Conservation (phyloP, 202 grass and related monocot species). For the Elaeis oleifera region DNA sequence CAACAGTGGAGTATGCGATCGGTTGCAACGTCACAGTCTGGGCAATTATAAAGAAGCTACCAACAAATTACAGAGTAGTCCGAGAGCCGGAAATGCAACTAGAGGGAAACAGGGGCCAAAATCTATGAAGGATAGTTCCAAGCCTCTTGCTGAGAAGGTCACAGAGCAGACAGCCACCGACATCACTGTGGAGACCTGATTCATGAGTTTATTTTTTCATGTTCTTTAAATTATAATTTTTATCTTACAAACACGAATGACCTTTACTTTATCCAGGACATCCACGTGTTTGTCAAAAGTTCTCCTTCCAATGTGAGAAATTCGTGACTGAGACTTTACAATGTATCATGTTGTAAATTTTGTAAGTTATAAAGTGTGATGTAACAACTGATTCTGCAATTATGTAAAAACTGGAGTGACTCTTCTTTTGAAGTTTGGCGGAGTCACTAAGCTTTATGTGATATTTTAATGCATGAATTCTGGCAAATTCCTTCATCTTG, state of each 20-base stretch:
- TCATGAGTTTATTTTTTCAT: slow-evolving; percentile 23
- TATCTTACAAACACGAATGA: slow-evolving; percentile 42
- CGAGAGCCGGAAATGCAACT: slow-evolving; percentile 9
- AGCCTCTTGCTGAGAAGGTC: slow-evolving; percentile 21
- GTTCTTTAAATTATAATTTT: slow-evolving; percentile 51
- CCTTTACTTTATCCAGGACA: slow-evolving; percentile 26
- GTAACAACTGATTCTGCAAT: slow-evolving; percentile 30
- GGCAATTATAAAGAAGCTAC: slow-evolving; percentile 38
- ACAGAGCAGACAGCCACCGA: slow-evolving; percentile 23
- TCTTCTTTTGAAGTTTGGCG: slow-evolving; percentile 19
- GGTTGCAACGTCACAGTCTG: slow-evolving; percentile 64
- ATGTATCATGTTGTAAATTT: slow-evolving; percentile 36
- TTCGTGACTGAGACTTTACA: slow-evolving; percentile 20
- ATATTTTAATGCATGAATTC: no score
- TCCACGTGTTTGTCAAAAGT: slow-evolving; percentile 31
- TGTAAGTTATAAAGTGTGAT: slow-evolving; percentile 27
- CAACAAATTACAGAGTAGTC: slow-evolving; percentile 21
- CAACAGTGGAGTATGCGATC: slow-evolving; percentile 36
- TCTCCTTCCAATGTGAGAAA: slow-evolving; percentile 26
- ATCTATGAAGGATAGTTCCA: slow-evolving; percentile 38
- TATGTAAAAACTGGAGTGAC: slow-evolving; percentile 29
- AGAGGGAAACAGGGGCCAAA: slow-evolving; percentile 42
- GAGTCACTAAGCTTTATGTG: not conserved
- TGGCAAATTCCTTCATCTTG: no score
- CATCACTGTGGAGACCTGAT: slow-evolving; percentile 58